Evolutionary conservation across 2,329 filamentous ascomycete species (phyloP), one percentile per base, ranked within the genome.

Genomic region (Parascedosporium putredinis): DNA sequence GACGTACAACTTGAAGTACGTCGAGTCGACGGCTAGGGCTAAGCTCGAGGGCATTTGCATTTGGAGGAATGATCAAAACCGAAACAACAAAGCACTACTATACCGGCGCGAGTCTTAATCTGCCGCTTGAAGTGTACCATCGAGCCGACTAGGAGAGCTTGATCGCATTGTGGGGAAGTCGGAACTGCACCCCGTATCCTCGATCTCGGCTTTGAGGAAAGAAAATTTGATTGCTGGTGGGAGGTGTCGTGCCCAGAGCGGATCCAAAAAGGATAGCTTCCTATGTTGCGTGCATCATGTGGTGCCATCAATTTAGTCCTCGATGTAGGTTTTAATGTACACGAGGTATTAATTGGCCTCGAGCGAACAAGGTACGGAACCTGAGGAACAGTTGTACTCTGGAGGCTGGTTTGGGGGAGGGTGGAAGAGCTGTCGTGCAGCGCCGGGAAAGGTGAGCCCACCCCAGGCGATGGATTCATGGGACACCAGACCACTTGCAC

Each of bases 291-390:
- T 20, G 16, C 20, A 42, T 42, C 38, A 42, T 42, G 38, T 42
- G 38, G 38, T 20, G 38, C 38, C 38, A 10, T 42, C 27, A 31
- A 31, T 31, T 12, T 7, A 31, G 27, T 6, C 27, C 7, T 12
- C 27, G n/a, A 20, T 42, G 38, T 42, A 42, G 18, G 16, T n/a
- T 16, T 20, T 20, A 22, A 42, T 16, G 14, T 42, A 16, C 4
- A 23, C 38, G 38, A 42, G 38, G 38, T 42, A 42, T 42, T 42
- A 42, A 42, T 42, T 40, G 38, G 38, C 38, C 38, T 10, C 18
- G 20, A 20, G 18, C 38, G 6, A 22, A 20, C 16, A 42, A 42
- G 38, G 38, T 42, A 20, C 18, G 9, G 38, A 5, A 20, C 16
- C n/a, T n/a, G n/a, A n/a, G n/a, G n/a, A n/a, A 42, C 20, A 20